Evolutionary conservation across 2,329 filamentous ascomycete species (phyloP).

Genomic region (Exophiala phaeomuriformis): DNA sequence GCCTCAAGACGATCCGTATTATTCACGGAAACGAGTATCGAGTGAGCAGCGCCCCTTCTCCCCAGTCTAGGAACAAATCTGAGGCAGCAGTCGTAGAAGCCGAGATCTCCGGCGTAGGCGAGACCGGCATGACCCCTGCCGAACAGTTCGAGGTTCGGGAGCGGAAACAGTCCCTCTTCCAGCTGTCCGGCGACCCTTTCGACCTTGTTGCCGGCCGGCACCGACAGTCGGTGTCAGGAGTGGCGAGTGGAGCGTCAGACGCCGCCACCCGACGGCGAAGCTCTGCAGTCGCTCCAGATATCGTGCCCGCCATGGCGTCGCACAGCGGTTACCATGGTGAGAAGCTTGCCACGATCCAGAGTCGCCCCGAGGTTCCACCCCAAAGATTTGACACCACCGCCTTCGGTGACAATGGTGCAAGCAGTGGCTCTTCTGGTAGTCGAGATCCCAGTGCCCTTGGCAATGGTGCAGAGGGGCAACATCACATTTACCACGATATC

Average conservation of each 20-base stretch:
- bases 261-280: slow-evolving; percentile 23
- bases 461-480: background rate
- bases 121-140: slow-evolving; percentile 20
- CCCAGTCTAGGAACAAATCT: background rate
- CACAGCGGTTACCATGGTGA: slow-evolving; percentile 21
- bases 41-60: slow-evolving; percentile 6
- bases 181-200: slow-evolving; percentile 25
- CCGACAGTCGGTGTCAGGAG: slow-evolving; percentile 23
- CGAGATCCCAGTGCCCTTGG: slow-evolving; percentile 2
- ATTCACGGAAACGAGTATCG: slow-evolving; percentile 20
- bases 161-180: slow-evolving; percentile 23
- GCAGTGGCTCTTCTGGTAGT: slow-evolving; percentile 3
- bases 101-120: slow-evolving; percentile 16
- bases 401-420: slow-evolving; percentile 2
- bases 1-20: slow-evolving; percentile 24
- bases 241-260: slow-evolving; percentile 17
- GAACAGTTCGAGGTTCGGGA: slow-evolving; percentile 25
- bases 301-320: slow-evolving; percentile 3
- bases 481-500: slow-evolving; percentile 10
- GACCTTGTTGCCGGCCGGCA: slow-evolving; percentile 18
- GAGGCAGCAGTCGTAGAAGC: background rate
- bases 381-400: background rate
- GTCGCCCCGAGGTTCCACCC: slow-evolving; percentile 13
- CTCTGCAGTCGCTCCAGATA: slow-evolving; percentile 25
- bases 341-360: slow-evolving; percentile 20